Conservation (phyloP, 495 filamentous ascomycete species). For the Emericellopsis terricola region DNA sequence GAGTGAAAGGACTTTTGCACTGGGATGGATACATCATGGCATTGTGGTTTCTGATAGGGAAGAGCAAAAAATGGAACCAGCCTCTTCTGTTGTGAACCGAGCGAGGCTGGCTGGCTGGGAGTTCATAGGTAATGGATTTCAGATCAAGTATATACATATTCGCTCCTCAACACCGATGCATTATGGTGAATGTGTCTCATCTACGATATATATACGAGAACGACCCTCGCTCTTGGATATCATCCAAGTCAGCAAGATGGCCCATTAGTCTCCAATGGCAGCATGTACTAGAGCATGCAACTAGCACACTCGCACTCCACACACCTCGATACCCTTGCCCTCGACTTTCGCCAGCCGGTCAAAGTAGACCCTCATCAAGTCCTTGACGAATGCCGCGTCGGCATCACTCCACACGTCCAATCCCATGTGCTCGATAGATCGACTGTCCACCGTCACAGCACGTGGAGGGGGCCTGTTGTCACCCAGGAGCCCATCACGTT, state of each 20-base stretch:
- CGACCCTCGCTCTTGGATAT: no score
- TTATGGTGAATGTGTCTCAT: no score
- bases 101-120: no score
- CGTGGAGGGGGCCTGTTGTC: constrained; percentile 16
- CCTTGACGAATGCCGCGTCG: constrained; percentile 56
- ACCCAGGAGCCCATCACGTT: constrained; percentile 10
- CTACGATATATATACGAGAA: no score
- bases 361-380: constrained; percentile 54
- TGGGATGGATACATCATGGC: not conserved
- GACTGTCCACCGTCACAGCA: constrained; percentile 39
- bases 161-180: no score
- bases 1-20: not conserved
- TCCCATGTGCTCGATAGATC: constrained; percentile 64
- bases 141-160: no score
- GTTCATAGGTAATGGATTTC: no score
- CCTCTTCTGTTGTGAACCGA: no score
- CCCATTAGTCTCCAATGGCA: no score
- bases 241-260: no score
- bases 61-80: not conserved
- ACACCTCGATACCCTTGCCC: constrained; percentile 57
- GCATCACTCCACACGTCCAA: constrained; percentile 71
- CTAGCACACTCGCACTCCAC: constrained; percentile 62
- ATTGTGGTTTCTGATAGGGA: constrained; percentile 1
- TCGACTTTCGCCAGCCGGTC: constrained; percentile 48
- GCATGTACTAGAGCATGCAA: no score